These are phyloP conservation scores for Fusarium mexicanum DNA, from an alignment of 2,329 filamentous ascomycete genomes.

Conservation along the genomic window DNA sequence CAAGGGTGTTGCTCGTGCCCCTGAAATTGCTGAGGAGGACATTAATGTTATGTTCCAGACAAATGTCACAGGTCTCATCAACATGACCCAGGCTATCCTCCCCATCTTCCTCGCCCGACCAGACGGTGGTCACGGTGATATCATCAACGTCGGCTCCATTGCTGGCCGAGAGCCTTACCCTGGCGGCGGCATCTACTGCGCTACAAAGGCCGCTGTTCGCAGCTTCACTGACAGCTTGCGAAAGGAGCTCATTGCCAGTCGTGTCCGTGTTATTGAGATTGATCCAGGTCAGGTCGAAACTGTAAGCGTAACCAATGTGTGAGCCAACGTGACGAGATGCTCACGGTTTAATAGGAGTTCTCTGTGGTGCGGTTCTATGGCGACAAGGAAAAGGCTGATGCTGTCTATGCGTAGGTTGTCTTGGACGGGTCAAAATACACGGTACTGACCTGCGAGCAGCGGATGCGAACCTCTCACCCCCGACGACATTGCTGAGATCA, in stretches of 20 bases:
- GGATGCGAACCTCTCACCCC: constrained; percentile 85
- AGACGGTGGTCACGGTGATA: constrained; percentile 84
- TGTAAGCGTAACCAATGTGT: constrained; percentile 52
- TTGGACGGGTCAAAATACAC: background rate
- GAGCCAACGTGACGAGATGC: background rate
- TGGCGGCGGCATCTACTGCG: constrained; percentile 91
- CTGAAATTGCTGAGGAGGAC: constrained; percentile 83
- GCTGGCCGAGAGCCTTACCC: constrained; percentile 86
- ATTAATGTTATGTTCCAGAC: constrained; percentile 89
- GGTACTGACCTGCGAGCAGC: constrained; percentile 51
- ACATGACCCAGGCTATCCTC: constrained; percentile 93
- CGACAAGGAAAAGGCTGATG: constrained; percentile 88
- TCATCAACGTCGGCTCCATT: constrained; percentile 94
- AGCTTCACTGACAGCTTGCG: constrained; percentile 85
- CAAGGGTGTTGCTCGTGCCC: constrained; percentile 86
- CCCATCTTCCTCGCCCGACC: constrained; percentile 81
- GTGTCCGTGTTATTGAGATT: constrained; percentile 86
- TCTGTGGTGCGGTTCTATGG: constrained; percentile 88
- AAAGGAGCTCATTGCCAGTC: constrained; percentile 82
- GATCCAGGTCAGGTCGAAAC: constrained; percentile 96
- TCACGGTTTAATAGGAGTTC: constrained; percentile 70
- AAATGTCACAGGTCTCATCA: constrained; percentile 94
- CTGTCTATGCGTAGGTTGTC: constrained; percentile 80
- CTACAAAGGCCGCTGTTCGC: constrained; percentile 88
- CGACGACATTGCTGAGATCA: constrained; percentile 89